A percentile compares a stretch with the other conserved stretches of the same genome.
These are phyloP conservation scores for Citrus reticulata DNA, from an alignment of 345 rosid species.

Conservation along the genomic window DNA sequence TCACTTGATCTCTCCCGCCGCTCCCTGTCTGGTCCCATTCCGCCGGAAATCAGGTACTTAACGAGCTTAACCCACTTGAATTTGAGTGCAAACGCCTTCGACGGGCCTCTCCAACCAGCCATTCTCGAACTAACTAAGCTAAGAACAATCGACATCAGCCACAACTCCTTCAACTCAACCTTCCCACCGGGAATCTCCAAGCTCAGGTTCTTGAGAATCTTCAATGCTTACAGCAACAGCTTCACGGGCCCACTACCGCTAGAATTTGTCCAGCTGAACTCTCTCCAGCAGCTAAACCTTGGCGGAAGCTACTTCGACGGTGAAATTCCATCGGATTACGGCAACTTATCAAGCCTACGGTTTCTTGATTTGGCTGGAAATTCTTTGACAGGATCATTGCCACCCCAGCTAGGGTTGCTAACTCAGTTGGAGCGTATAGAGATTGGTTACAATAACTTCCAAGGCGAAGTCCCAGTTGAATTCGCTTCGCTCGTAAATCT, in stretches of 20 bases:
- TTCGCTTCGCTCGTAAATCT: slow-evolving; percentile 49
- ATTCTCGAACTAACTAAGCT: slow-evolving; percentile 62
- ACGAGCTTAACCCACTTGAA: slow-evolving; percentile 60
- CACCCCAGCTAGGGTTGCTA: slow-evolving; percentile 59
- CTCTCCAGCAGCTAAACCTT: slow-evolving; percentile 78
- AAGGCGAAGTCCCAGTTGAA: slow-evolving; percentile 65
- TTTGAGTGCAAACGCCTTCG: slow-evolving; percentile 61
- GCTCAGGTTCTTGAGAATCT: slow-evolving; percentile 55
- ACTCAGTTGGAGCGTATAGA: slow-evolving; percentile 60
- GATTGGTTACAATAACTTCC: slow-evolving; percentile 68
- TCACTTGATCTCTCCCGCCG: slow-evolving; percentile 75
- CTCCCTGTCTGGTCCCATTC: slow-evolving; percentile 69
- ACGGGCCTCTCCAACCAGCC: slow-evolving; percentile 49
- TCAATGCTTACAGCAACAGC: slow-evolving; percentile 78
- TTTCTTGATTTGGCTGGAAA: slow-evolving; percentile 74
- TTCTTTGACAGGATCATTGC: slow-evolving; percentile 53
- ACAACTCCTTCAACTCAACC: slow-evolving; percentile 68
- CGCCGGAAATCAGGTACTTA: slow-evolving; percentile 56
- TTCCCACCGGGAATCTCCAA: slow-evolving; percentile 77
- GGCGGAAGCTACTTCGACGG: slow-evolving; percentile 94
- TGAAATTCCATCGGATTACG: slow-evolving; percentile 61
- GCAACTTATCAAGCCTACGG: slow-evolving; percentile 50
- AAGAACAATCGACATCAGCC: slow-evolving; percentile 68
- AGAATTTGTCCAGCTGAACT: slow-evolving; percentile 49
- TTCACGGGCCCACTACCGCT: slow-evolving; percentile 64